Conservation (phyloP, 1,139 yeast species). For the Sugiyamaella grinbergsii region DNA sequence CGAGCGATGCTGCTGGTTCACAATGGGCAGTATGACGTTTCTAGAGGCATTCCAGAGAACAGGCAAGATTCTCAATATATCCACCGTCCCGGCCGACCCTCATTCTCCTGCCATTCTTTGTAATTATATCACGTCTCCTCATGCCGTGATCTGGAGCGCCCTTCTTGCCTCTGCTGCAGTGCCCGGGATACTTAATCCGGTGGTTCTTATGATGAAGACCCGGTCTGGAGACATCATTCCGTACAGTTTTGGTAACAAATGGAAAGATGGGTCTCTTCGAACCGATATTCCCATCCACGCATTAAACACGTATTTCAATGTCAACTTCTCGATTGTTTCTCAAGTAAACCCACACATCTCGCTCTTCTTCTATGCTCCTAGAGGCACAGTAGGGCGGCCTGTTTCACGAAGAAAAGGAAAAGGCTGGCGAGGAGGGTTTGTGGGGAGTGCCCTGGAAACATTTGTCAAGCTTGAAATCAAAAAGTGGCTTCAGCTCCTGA, state of each 20-base stretch:
- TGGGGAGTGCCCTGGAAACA: conserved; percentile 72
- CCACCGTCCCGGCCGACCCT: conserved; percentile 81
- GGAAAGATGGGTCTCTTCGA: conserved; percentile 74
- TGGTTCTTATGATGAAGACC: conserved; percentile 73
- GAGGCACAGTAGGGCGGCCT: conserved; percentile 81
- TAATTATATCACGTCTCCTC: conserved; percentile 75
- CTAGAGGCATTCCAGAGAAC: conserved; percentile 68
- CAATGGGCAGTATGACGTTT: conserved; percentile 71
- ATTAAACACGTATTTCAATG: conserved; percentile 74
- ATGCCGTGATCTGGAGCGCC: conserved; percentile 82
- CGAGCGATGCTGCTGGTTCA: conserved; percentile 64
- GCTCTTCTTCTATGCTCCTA: conserved; percentile 73
- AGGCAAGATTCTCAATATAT: conserved; percentile 68
- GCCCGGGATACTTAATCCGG: conserved; percentile 83
- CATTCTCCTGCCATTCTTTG: conserved; percentile 80
- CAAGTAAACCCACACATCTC: conserved; percentile 85
- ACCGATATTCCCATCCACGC: conserved; percentile 74
- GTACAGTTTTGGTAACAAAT: conserved; percentile 70
- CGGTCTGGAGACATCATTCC: conserved; percentile 55
- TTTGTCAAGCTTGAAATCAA: conserved; percentile 68
- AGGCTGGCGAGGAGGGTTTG: conserved; percentile 73
- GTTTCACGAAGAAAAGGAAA: conserved; percentile 61
- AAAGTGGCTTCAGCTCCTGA: conserved; percentile 72
- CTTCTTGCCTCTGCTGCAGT: conserved; percentile 79
- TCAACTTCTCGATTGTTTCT: conserved; percentile 72